Base-by-base conservation (phyloP, 306 rosid genomes). In the Nissolia schottii region DNA sequence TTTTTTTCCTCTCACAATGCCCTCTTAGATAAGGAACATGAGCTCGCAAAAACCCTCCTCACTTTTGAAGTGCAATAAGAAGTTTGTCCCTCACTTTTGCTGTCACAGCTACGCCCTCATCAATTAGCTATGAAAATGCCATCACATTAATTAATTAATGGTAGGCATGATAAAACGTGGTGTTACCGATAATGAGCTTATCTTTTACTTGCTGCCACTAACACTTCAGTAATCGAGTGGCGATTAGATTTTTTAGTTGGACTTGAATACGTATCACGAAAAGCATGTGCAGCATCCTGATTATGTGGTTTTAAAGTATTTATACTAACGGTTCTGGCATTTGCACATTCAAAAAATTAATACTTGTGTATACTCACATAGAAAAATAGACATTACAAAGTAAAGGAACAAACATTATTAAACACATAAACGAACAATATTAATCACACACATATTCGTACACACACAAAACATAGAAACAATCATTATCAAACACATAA, bases 181-280 rank as follows among this genome's bases (percentile, higher is more conserved):
- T 57, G 27, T 22, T 51, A 69, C 53, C 53, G 51, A 54, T 69
- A 54, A 40, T 71, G 56, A 56, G 14, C 65, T 54, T 49, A n/a
- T n/a, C 43, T 37, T 37, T 6, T 18, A 18, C 22, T 48, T 48
- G 28, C 56, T 48, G 28, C 56, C 10, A 19, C 27, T 18, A 50
- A 19, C 27, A 50, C 3, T 46, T 25, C 7, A 19, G 27, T 50
- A 8, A 55, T 2, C 10, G n/a, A n/a, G 45, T 19, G 24, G 25
- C n/a, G 7, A 20, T 12, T n/a, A n/a, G n/a, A n/a, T n/a, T n/a
- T n/a, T n/a, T n/a, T n/a, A n/a, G 27, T 59, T 72, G 22, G 56
- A 58, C 18, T 20, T 59, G 59, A 19, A 58, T 40, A 51, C 28
- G n/a, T n/a, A n/a, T n/a, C n/a, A 5, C 3, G 24, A 45, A 45